These are phyloP conservation scores for Botrytis pseudocinerea DNA, from an alignment of 2,329 filamentous ascomycete genomes.

Conservation along the genomic window DNA sequence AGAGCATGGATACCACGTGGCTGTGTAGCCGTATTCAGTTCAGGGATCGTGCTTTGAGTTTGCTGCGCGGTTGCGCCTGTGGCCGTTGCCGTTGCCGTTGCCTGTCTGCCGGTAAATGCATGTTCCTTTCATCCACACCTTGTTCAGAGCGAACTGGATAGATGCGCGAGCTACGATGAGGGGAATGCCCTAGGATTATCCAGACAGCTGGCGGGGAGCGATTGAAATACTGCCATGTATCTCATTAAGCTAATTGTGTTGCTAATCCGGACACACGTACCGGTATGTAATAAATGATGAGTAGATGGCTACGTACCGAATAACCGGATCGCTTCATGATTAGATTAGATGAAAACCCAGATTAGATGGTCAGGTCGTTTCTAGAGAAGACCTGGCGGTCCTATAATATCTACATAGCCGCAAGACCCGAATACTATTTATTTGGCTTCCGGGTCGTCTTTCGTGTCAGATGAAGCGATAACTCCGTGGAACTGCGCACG, in stretches of 20 bases:
- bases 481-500: neutral
- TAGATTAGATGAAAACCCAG: neutral
- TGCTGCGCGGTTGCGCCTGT: neutral
- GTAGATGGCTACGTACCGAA: neutral
- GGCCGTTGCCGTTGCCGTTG: neutral
- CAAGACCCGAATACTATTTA: neutral
- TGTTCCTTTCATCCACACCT: neutral
- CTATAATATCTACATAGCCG: neutral
- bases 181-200: slow-evolving; percentile 7
- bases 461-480: neutral
- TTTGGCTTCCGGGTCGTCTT: neutral
- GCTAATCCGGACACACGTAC: neutral
- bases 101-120: slow-evolving; percentile 3
- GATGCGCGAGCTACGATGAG: neutral
- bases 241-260: neutral
- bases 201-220: neutral
- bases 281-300: neutral
- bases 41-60: neutral
- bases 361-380: neutral
- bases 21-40: neutral
- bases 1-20: neutral
- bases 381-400: neutral
- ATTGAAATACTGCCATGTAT: neutral
- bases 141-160: neutral
- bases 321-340: slow-evolving; percentile 2